Conservation (phyloP, 1,139 yeast genomes). For the Yamadazyma buinensis region DNA sequence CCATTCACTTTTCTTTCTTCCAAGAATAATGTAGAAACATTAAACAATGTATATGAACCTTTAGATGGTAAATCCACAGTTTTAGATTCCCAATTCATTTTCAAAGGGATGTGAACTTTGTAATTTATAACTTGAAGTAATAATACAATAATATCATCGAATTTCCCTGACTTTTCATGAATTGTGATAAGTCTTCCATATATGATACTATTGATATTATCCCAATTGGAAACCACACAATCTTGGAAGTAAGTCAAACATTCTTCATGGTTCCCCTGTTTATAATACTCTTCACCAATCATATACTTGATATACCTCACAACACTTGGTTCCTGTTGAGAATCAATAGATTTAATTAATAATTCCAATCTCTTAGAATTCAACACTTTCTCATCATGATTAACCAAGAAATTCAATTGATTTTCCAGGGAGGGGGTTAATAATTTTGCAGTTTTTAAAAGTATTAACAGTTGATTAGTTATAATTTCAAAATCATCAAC, state of each 20-base stretch:
- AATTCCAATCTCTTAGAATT: slow-evolving; percentile 6
- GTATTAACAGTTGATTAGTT: slow-evolving; percentile 28
- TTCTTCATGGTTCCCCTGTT: slow-evolving; percentile 14
- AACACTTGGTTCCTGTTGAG: slow-evolving; percentile 9
- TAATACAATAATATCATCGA: no score
- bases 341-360: slow-evolving; percentile 5
- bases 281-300: slow-evolving; percentile 45
- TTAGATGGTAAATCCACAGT: not conserved
- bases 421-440: slow-evolving; percentile 1
- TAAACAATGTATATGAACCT: slow-evolving; percentile 6
- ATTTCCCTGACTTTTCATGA: no score
- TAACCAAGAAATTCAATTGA: slow-evolving; percentile 11
- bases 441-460: slow-evolving; percentile 19
- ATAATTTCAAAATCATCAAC: slow-evolving; percentile 25
- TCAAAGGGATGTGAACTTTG: no score
- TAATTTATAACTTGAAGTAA: no score
- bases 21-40: slow-evolving; percentile 6
- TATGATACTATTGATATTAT: not conserved
- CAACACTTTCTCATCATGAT: slow-evolving; percentile 1
- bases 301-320: slow-evolving; percentile 38
- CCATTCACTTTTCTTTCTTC: slow-evolving; percentile 10
- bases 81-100: no score
- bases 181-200: no score
- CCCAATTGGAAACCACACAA: slow-evolving; percentile 5
- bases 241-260: slow-evolving; percentile 38